Base-by-base conservation (phyloP, 441 rosid species). In the Flueggea neowawraea region DNA sequence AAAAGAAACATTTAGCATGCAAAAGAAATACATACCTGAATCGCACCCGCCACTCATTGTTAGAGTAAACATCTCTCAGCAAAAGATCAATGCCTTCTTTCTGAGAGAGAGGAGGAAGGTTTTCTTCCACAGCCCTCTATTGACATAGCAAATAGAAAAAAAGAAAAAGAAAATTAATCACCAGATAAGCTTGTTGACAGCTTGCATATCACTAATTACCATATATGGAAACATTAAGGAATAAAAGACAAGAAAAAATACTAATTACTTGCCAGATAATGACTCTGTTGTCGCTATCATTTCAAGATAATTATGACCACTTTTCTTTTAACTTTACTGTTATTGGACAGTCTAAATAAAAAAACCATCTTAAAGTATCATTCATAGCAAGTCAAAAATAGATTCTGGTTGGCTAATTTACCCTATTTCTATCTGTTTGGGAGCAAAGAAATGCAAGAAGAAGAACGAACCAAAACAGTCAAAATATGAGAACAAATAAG, bases 51-150 rank as follows among this genome's bases (percentile, higher is more conserved):
- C 96, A 90, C 17, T 58, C 59, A 57, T 75, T 58, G 52, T 57
- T 53, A 67, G 89, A 79, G 69, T 73, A 22, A 4, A 65, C 59
- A 55, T 90, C 85, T 63, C 75, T 86, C 31, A 92, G 50, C 49
- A 70, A 61, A 32, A 90, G 0, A 12, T 66, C 71, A 32, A 86
- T 81, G 43, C 96, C 92, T 71, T 86, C 92, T 75, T 81, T 90
- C 14, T 70, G 78, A 16, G 58, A 28, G 5, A 90, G 80, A 15
- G 44, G 0, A 22, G 96, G 96, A 68, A 93, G 96, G 76, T 90
- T 81, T 73, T 59, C 82, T 67, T 93, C 95, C 1, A 84, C 81
- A 14, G 84, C 94, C 61, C 80, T 88, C 96, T 92, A 76, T 74
- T 41, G 45, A 59, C 55, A 68, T 36, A 63, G 52, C 63, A 64